Percentiles rank a stretch among this genome's conserved stretches.
phyloP scores from a whole-genome alignment of 257 asterid species.

The Nicotiana tabacum region DNA sequence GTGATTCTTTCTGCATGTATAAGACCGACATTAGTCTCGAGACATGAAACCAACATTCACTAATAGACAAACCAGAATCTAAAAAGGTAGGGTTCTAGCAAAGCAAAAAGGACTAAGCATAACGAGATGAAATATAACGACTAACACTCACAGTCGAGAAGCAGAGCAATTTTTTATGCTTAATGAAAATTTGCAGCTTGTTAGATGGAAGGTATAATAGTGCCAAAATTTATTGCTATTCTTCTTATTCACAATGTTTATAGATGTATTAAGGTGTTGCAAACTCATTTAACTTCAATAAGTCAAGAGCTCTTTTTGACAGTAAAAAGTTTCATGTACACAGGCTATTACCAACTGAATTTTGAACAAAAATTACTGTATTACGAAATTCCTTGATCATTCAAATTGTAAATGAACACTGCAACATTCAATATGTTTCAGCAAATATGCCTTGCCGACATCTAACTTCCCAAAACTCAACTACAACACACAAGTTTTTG shows the following conservation, averaged over 20 bases:
- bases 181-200: neutral
- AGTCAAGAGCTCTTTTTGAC: neutral
- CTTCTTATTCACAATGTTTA: neutral
- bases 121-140: neutral
- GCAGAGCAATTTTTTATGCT: neutral
- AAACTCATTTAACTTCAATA: neutral
- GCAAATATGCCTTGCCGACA: neutral
- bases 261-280: neutral
- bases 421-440: neutral
- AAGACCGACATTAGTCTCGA: neutral
- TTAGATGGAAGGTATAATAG: neutral
- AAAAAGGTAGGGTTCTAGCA: no score
- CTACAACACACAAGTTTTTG: neutral
- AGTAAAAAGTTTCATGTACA: neutral
- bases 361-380: neutral
- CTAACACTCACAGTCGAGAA: neutral
- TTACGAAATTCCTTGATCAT: neutral
- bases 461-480: neutral
- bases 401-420: neutral
- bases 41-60: neutral
- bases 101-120: neutral
- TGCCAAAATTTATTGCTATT: neutral
- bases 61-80: neutral
- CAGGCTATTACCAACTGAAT: neutral
- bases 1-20: constrained; percentile 67